Evolutionary conservation across 352 stramenopile species (phyloP), one percentile per base, ranked within the genome.

Genomic region (Phytophthora cryptogea): DNA sequence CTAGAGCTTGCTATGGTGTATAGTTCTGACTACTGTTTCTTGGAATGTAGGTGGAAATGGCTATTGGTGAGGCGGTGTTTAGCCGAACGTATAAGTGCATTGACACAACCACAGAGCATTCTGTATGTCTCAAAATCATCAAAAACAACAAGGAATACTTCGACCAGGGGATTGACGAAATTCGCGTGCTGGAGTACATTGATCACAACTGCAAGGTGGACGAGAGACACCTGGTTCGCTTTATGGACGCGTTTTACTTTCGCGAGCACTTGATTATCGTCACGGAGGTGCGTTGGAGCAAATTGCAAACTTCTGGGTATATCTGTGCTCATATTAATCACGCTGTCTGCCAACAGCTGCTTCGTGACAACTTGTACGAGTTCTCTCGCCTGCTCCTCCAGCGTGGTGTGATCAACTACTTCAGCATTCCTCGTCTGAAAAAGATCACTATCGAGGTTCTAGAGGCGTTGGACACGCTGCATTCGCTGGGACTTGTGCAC

Each of bases 111-210:
- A 86, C 68, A 13, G 70, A 94, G 47, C 63, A 95, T 52, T 75
- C 86, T 46, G 96, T 99, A 42, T 99, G 96, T 58, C 69, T 99
- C 23, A 99, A 99, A 68, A 94, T 99, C 27, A 98, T 99, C 72
- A 99, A 99, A 74, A 99, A 99, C 79, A 98, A 96, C 54, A 99
- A 99, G 72, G 97, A 99, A 61, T 99, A 98, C 72, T 98, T 99
- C 65, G 97, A 99, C 60, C 97, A 99, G 74, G 85, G 84, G 4
- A 66, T 94, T 23, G 85, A 94, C 46, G 85, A 94, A 30, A 90
- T 94, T 43, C 80, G 83, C 4, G 59, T 94, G 13, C 67, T 94
- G 9, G 68, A 92, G 50, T 89, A 82, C 54, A 86, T 94, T 41
- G 63, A 70, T n/a, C 46, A 54, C 11, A 83, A 86, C 50, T 94